These are phyloP conservation scores for Cornus kousa DNA, from an alignment of 148 eudicot species.

Conservation along the genomic window DNA sequence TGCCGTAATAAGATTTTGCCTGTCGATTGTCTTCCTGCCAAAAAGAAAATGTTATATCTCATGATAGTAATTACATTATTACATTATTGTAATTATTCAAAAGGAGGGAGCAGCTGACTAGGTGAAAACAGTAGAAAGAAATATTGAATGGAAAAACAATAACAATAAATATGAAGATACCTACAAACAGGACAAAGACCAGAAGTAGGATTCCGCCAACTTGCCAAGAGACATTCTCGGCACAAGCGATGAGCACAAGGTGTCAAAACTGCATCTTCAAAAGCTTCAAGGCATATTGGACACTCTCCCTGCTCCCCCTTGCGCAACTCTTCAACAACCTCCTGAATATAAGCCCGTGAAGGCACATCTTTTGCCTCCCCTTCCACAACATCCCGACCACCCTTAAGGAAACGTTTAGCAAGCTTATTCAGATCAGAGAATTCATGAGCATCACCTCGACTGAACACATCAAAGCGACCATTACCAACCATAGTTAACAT, in stretches of 20 bases:
- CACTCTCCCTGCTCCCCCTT: constrained; percentile 98
- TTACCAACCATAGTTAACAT: constrained; percentile 14
- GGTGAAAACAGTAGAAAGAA: background rate
- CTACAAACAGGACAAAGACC: constrained; percentile 99
- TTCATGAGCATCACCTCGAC: constrained; percentile 98
- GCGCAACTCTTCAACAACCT: constrained; percentile 84
- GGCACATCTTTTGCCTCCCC: constrained; percentile 62
- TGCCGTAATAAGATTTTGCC: constrained; percentile 85
- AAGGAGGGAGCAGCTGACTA: background rate
- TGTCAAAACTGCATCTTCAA: constrained; percentile 96
- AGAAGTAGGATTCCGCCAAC: constrained; percentile 82
- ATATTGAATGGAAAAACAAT: background rate
- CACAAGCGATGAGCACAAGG: constrained; percentile 98
- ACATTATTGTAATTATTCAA: background rate
- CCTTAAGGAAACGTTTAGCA: constrained; percentile 82
- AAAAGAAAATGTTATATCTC: constrained; percentile 5
- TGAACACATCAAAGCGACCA: constrained; percentile 31
- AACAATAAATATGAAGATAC: constrained; percentile 32
- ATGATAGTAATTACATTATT: too few relatives aligned
- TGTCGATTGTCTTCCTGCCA: constrained; percentile 65
- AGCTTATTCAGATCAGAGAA: constrained; percentile 91
- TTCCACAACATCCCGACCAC: constrained; percentile 48
- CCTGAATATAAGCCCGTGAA: constrained; percentile 85
- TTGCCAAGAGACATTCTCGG: constrained; percentile 92
- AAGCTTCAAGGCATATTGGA: constrained; percentile 97